Base-by-base conservation (phyloP, 2,329 filamentous ascomycete species). In the Colletotrichum musicola region DNA sequence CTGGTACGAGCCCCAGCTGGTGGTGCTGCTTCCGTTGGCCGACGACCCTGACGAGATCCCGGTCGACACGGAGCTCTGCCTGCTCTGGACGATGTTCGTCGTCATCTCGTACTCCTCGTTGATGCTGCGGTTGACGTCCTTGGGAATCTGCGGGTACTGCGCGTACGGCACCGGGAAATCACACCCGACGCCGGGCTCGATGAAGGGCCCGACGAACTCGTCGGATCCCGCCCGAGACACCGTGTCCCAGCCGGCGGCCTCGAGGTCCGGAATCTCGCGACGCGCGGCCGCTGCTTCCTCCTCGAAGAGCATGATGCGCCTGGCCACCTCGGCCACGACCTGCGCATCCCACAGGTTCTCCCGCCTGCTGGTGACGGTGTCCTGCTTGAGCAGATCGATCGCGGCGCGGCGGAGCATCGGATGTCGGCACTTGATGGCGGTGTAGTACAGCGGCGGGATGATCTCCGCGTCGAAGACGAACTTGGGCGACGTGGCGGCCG, bases 381-480 rank as follows among this genome's bases (percentile, higher is more conserved):
- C 73, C 4, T 76, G 72, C 6, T 73, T 75, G 10, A 83, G 73
- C 12, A 83, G 74, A 13, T 76, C 72, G 0, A 83, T 72, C 0
- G 82, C 82, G 1, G 79, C 76, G 1, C 81, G 75, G 13, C 82
- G 72, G 4, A 83, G 75, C 16, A 79, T 72, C 0, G 79, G 85
- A 64, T 83, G 82, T 1, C 82, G 76, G 56, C 81, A 83, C 59
- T 81, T 82, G 42, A 74, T 72, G 0, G 75, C 77, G 6, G 80
- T 78, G 70, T 81, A 84, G 71, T 82, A 83, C 0, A 85, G 71
- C 0, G 81, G 79, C 0, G 81, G 78, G 27, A 84, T 75, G 0
- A 83, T 62, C 20, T 82, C 80, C 13, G 80, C 82, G 46, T 84
- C 81, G 53, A 84, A 84, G 6, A 76, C 78, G 42, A 84, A 84